phyloP scores from a whole-genome alignment of 345 rosid species.

The Erysimum cheiranthoides region DNA sequence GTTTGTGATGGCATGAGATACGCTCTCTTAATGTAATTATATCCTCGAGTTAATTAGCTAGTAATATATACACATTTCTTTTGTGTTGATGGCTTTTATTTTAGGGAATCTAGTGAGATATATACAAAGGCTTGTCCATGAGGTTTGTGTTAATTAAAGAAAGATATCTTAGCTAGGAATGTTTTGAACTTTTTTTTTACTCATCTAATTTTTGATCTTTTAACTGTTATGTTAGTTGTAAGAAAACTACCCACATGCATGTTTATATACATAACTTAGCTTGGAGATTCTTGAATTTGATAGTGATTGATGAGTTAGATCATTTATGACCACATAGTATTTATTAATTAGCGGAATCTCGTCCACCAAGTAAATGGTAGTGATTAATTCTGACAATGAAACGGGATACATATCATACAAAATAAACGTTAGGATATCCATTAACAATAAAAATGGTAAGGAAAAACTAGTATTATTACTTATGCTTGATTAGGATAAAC shows the following conservation, averaged over 20 bases:
- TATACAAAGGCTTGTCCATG: conserved; percentile 22
- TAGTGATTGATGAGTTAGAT: neutral
- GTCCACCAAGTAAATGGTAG: conserved; percentile 1
- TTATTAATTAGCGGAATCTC: neutral
- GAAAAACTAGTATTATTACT: too few species aligned
- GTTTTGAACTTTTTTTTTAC: neutral
- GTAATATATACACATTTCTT: neutral
- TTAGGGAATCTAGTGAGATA: conserved; percentile 18
- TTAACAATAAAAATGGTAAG: neutral
- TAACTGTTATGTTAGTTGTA: neutral
- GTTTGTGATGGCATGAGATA: conserved; percentile 94
- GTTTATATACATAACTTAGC: neutral
- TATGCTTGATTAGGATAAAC: neutral
- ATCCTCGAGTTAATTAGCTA: neutral
- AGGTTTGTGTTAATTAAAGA: conserved; percentile 18
- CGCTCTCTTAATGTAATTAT: conserved; percentile 80
- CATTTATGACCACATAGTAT: neutral
- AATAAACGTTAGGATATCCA: neutral
- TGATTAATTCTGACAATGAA: neutral
- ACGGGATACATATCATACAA: neutral
- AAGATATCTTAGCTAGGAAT: conserved; percentile 17
- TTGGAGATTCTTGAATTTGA: conserved; percentile 14
- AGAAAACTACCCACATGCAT: conserved; percentile 1
- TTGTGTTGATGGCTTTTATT: conserved; percentile 22
- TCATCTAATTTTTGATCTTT: neutral